Percentiles rank a stretch among this genome's conserved stretches.
Evolutionary conservation across 2,329 filamentous ascomycete species (phyloP).

Genomic region (Colletotrichum musae): DNA sequence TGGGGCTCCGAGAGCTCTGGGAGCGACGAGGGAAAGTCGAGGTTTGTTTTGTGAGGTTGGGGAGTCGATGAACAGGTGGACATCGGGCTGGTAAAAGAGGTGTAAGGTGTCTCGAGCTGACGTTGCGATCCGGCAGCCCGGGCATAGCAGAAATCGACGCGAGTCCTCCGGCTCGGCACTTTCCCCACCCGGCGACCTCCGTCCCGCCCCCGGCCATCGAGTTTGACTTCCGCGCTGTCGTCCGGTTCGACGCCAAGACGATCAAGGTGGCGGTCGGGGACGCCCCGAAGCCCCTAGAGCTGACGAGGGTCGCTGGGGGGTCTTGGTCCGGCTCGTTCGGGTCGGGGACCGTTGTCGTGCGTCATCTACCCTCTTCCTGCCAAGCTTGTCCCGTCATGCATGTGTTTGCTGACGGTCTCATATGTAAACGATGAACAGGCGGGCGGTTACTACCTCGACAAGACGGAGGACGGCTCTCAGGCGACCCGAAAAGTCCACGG

Average conservation of each 20-base stretch:
- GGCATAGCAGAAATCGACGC: background rate
- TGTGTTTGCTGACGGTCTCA: constrained; percentile 28
- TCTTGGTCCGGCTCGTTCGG: constrained; percentile 65
- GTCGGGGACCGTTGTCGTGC: constrained; percentile 60
- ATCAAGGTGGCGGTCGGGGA: background rate
- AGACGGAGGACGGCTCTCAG: no score
- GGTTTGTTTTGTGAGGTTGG: background rate
- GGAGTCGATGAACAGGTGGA: background rate
- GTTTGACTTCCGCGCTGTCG: constrained; percentile 65
- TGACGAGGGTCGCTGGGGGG: constrained; percentile 62
- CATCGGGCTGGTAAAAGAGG: background rate
- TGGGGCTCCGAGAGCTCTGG: background rate
- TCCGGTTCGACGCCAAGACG: constrained; percentile 41
- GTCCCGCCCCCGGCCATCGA: constrained; percentile 61
- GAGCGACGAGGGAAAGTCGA: background rate
- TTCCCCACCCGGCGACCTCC: constrained; percentile 56
- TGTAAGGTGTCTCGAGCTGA: background rate
- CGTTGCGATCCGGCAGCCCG: rapidly evolving
- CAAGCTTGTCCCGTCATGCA: background rate
- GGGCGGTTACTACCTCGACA: constrained; percentile 4
- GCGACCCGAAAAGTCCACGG: background rate
- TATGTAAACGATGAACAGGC: background rate
- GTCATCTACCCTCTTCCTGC: constrained; percentile 41
- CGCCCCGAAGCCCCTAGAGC: constrained; percentile 52
- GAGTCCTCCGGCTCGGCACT: background rate